phyloP scores from a whole-genome alignment of 192 early-diverging fungal genomes.

The Coemansia sp. region DNA sequence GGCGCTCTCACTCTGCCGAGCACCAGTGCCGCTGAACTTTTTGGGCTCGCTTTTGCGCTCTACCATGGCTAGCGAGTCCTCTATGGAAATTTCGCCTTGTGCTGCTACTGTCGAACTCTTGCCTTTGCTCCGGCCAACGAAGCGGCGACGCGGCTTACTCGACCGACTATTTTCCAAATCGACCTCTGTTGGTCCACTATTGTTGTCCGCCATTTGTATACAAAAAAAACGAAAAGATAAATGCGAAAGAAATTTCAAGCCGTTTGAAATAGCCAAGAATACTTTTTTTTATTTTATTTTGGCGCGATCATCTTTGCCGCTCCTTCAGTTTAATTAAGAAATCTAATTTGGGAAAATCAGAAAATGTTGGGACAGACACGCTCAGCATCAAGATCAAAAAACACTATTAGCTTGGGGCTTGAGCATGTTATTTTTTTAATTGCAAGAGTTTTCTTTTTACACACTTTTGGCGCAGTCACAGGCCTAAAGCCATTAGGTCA shows the following conservation, averaged over 20 bases:
- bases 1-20: constrained; percentile 30
- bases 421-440: too few species aligned
- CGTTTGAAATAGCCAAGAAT: background rate
- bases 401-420: too few species aligned
- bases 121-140: constrained; percentile 46
- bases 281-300: background rate
- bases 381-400: too few species aligned
- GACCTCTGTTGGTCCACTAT: background rate
- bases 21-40: background rate
- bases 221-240: background rate
- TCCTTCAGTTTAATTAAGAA: background rate
- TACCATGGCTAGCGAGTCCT: constrained; percentile 49
- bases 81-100: constrained; percentile 40
- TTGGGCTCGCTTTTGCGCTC: constrained; percentile 6
- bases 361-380: background rate
- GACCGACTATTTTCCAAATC: constrained; percentile 14
- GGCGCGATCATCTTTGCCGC: constrained; percentile 1
- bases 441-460: background rate
- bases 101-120: background rate
- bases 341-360: background rate
- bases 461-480: too few species aligned
- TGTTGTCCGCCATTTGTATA: constrained; percentile 4
- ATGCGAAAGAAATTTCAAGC: background rate
- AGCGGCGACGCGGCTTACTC: constrained; percentile 48
- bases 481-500: too few species aligned